Conservation (phyloP, 139 green algal genomes). For the Chlorella vulgaris region DNA sequence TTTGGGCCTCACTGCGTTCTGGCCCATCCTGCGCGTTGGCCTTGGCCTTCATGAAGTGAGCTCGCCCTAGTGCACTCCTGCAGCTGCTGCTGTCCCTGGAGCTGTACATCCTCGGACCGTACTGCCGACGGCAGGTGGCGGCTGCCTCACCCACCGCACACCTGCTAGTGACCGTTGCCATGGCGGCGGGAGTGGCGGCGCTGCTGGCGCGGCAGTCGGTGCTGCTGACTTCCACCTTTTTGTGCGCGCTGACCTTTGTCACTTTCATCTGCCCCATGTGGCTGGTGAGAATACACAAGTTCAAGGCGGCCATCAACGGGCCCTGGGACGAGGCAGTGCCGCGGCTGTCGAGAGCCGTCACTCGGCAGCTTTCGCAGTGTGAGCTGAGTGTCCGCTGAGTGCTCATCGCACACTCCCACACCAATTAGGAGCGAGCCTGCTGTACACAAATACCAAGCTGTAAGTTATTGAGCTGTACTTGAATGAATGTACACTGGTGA, state of each 20-base stretch:
- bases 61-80: slow-evolving; percentile 22
- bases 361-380: background rate
- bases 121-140: slow-evolving; percentile 67
- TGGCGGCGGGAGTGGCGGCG: slow-evolving; percentile 34
- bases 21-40: too few species aligned
- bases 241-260: slow-evolving; percentile 48
- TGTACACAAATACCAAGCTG: too few species aligned
- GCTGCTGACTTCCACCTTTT: slow-evolving; percentile 35
- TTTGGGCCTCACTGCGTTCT: too few species aligned
- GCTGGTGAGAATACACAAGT: slow-evolving; percentile 88
- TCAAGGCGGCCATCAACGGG: slow-evolving; percentile 90
- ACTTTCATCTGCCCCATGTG: slow-evolving; percentile 75
- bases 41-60: too few species aligned
- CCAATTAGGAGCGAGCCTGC: too few species aligned
- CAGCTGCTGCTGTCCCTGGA: slow-evolving; percentile 84
- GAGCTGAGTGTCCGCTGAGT: background rate
- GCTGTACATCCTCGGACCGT: slow-evolving; percentile 82
- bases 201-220: slow-evolving; percentile 47
- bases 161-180: slow-evolving; percentile 41
- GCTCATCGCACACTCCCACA: too few species aligned
- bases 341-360: slow-evolving; percentile 10
- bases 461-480: too few species aligned
- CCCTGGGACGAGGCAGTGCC: slow-evolving; percentile 88
- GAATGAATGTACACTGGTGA: too few species aligned
- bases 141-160: slow-evolving; percentile 40